Conservation (phyloP, 306 rosid genomes). For the Lablab purpureus region DNA sequence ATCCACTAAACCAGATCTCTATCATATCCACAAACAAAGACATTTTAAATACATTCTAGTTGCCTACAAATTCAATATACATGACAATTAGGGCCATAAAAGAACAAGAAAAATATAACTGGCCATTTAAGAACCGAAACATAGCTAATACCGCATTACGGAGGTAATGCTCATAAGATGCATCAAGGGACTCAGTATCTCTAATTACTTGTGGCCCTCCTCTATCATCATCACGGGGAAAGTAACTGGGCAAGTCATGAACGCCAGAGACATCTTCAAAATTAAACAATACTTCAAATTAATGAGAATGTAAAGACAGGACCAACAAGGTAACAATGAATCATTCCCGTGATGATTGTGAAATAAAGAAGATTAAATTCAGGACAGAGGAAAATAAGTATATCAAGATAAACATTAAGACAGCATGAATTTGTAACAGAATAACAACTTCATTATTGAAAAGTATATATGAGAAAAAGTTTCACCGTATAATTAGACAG, state of each 20-base stretch:
- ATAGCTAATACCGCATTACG: slow-evolving; percentile 78
- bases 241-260: slow-evolving; percentile 75
- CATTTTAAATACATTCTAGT: slow-evolving; percentile 23
- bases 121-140: slow-evolving; percentile 33
- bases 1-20: slow-evolving; percentile 12
- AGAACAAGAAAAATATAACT: slow-evolving; percentile 5
- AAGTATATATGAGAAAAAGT: not conserved
- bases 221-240: slow-evolving; percentile 81
- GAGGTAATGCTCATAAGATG: slow-evolving; percentile 94
- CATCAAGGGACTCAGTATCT: slow-evolving; percentile 91
- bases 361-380: slow-evolving; percentile 22
- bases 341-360: not conserved
- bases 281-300: slow-evolving; percentile 48
- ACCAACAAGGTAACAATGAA: slow-evolving; percentile 32
- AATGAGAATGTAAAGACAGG: slow-evolving; percentile 35
- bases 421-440: slow-evolving; percentile 15
- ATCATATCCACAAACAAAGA: slow-evolving; percentile 4
- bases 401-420: slow-evolving; percentile 18
- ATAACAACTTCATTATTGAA: slow-evolving; percentile 6
- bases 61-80: slow-evolving; percentile 8
- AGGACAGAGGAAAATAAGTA: slow-evolving; percentile 11
- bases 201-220: slow-evolving; percentile 76
- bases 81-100: slow-evolving; percentile 14
- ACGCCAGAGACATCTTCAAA: slow-evolving; percentile 72
- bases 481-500: slow-evolving; percentile 18